phyloP scores from a whole-genome alignment of 2,329 filamentous ascomycete genomes.

The Berkeleyomyces rouxiae region DNA sequence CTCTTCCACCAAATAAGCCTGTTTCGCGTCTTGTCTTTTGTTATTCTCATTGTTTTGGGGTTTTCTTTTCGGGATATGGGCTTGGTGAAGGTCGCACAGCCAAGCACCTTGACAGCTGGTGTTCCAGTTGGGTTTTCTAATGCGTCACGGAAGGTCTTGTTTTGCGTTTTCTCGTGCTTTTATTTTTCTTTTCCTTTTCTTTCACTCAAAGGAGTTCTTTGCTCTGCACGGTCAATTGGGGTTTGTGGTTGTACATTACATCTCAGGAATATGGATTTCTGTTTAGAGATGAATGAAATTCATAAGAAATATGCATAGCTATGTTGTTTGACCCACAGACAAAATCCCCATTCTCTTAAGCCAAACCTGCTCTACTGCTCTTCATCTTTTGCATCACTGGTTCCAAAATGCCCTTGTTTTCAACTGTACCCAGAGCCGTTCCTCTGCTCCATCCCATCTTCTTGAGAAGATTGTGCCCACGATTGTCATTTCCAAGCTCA shows the following conservation, averaged over 20 bases:
- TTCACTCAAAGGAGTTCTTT: constrained; percentile 47
- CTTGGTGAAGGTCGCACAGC: constrained; percentile 34
- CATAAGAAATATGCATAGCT: constrained; percentile 26
- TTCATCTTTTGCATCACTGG: constrained; percentile 81
- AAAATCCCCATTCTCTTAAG: constrained; percentile 22
- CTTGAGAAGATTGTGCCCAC: constrained; percentile 72
- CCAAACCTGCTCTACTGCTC: constrained; percentile 67
- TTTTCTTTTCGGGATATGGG: constrained; percentile 40
- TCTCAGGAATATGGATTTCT: constrained; percentile 43
- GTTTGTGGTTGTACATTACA: constrained; percentile 60
- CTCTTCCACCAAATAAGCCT: constrained; percentile 87
- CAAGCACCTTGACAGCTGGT: constrained; percentile 14
- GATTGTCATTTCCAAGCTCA: constrained; percentile 68
- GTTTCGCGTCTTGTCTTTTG: constrained; percentile 19
- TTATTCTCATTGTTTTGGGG: constrained; percentile 35
- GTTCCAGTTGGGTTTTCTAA: constrained; percentile 43
- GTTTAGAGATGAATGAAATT: constrained; percentile 38
- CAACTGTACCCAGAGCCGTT: constrained; percentile 60
- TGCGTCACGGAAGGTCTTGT: constrained; percentile 58
- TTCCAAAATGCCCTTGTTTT: constrained; percentile 78
- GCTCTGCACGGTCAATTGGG: constrained; percentile 43
- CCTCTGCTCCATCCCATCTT: constrained; percentile 95
- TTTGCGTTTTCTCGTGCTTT: constrained; percentile 19
- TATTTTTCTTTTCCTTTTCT: constrained; percentile 18
- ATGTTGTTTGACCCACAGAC: neutral